Conservation (phyloP, 768 basidiomycete species). For the Strobilomyces confusus region DNA sequence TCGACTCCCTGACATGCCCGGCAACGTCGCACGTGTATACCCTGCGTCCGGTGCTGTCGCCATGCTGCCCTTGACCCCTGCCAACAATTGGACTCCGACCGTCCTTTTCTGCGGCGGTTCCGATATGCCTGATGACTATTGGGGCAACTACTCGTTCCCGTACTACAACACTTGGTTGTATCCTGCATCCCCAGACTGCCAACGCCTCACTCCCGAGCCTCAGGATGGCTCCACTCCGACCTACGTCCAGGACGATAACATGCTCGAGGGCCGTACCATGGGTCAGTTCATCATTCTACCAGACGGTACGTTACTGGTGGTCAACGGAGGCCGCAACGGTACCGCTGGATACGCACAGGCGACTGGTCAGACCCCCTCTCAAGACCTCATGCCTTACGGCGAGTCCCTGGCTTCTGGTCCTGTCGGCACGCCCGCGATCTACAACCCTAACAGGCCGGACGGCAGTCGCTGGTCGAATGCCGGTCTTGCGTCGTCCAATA, state of each 20-base stretch:
- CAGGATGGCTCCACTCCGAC: slow-evolving; percentile 45
- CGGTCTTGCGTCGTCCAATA: slow-evolving; percentile 51
- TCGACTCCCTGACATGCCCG: slow-evolving; percentile 68
- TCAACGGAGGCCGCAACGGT: slow-evolving; percentile 82
- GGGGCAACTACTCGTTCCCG: slow-evolving; percentile 75
- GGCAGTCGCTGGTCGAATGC: slow-evolving; percentile 74
- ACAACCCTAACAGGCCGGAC: slow-evolving; percentile 66
- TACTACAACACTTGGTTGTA: slow-evolving; percentile 69
- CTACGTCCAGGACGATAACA: slow-evolving; percentile 71
- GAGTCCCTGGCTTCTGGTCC: slow-evolving; percentile 80
- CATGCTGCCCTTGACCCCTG: slow-evolving; percentile 88
- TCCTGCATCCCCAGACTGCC: slow-evolving; percentile 70
- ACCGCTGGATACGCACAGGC: slow-evolving; percentile 81
- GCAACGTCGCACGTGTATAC: slow-evolving; percentile 73
- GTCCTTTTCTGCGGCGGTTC: slow-evolving; percentile 90
- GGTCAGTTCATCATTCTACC: slow-evolving; percentile 53
- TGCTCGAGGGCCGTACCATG: slow-evolving; percentile 54
- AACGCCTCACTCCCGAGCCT: slow-evolving; percentile 85
- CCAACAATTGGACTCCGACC: slow-evolving; percentile 82
- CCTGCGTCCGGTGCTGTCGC: slow-evolving; percentile 85
- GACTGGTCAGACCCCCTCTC: slow-evolving; percentile 41
- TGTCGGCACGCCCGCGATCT: slow-evolving; percentile 74
- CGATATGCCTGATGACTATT: slow-evolving; percentile 65
- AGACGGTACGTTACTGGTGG: slow-evolving; percentile 69
- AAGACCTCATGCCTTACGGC: slow-evolving; percentile 59